These are phyloP conservation scores for Zancudomyces culisetae DNA, from an alignment of 371 early-diverging fungal genomes.

Conservation along the genomic window DNA sequence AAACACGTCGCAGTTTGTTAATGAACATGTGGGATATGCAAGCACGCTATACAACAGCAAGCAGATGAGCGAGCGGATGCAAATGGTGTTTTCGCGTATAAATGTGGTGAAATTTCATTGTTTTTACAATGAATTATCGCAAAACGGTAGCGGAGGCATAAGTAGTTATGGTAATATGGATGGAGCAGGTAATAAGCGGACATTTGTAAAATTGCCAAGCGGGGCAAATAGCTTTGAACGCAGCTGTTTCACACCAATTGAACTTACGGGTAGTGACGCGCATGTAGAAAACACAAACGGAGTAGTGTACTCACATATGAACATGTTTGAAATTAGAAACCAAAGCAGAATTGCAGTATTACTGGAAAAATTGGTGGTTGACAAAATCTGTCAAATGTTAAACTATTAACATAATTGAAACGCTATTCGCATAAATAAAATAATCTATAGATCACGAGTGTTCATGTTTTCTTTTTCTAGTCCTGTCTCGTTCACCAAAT, in stretches of 20 bases:
- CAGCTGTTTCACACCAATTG: too few species aligned
- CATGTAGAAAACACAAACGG: not conserved
- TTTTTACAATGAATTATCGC: not conserved
- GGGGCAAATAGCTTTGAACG: too few species aligned
- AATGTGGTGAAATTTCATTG: constrained; percentile 1
- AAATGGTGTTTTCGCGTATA: not conserved
- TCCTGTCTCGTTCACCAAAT: constrained; percentile 47
- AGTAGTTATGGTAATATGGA: too few species aligned
- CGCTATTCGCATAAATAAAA: not conserved
- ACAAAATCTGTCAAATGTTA: not conserved
- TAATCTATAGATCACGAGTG: not conserved
- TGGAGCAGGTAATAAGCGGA: not conserved
- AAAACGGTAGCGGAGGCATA: not conserved
- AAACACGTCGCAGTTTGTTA: not conserved
- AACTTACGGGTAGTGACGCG: not conserved
- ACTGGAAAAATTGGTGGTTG: not conserved
- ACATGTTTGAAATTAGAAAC: not conserved
- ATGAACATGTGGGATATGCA: constrained; percentile 1
- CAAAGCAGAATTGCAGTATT: not conserved
- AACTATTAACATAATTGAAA: not conserved
- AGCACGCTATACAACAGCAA: not conserved
- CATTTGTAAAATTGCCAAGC: not conserved
- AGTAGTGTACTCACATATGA: not conserved
- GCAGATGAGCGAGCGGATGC: not conserved
- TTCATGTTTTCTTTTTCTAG: constrained; percentile 7